Conservation (phyloP, 1,139 yeast species). For the Sugiyamaella xylanicola region DNA sequence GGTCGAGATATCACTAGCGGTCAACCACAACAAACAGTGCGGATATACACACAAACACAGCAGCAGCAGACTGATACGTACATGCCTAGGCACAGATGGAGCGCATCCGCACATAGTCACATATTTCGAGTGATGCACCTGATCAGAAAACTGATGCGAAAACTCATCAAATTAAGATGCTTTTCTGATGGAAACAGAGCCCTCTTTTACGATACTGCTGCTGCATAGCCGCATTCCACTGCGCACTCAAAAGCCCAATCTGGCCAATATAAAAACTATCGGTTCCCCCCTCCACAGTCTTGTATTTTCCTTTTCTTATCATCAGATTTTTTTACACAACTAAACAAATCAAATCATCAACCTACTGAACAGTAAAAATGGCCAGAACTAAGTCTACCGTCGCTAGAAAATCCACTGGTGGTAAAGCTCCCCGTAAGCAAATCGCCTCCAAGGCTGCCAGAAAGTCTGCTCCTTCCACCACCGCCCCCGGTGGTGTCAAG, state of each 20-base stretch:
- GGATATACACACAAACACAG: background rate
- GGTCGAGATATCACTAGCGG: too few relatives aligned
- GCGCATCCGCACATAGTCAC: too few relatives aligned
- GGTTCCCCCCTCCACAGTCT: conserved; percentile 19
- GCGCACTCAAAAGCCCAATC: conserved; percentile 9
- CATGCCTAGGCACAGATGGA: too few relatives aligned
- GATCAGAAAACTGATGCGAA: background rate
- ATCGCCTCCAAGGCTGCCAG: conserved; percentile 99
- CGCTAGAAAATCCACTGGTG: conserved; percentile 98
- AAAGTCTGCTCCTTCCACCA: conserved; percentile 70
- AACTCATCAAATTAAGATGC: conserved; percentile 9
- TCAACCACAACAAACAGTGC: too few relatives aligned
- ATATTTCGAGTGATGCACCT: background rate
- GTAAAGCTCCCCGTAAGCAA: conserved; percentile 99
- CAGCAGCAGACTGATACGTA: background rate
- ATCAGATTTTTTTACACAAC: conserved; percentile 15
- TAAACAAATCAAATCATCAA: background rate
- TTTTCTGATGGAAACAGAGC: background rate
- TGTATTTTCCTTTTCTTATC: conserved; percentile 29
- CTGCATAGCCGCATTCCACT: conserved; percentile 2
- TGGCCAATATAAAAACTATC: conserved; percentile 12
- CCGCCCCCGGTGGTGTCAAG: conserved; percentile 96
- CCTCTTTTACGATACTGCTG: conserved; percentile 1
- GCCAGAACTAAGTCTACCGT: conserved; percentile 96
- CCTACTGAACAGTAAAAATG: conserved; percentile 51